These are phyloP conservation scores for Ustulina deusta DNA, from an alignment of 2,329 filamentous ascomycete genomes.

Conservation along the genomic window DNA sequence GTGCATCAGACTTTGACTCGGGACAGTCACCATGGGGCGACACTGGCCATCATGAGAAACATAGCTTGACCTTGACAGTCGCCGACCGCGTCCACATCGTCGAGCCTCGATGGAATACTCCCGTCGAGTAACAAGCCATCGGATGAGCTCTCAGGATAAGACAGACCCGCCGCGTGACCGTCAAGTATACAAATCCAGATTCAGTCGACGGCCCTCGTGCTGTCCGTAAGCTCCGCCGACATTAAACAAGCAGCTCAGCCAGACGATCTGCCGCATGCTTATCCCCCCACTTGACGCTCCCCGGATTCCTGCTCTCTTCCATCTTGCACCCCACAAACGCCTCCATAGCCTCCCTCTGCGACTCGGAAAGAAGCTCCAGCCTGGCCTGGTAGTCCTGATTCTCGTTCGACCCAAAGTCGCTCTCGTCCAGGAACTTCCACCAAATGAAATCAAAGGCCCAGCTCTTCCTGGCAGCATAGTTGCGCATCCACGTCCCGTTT, in stretches of 20 bases:
- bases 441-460: constrained; percentile 55
- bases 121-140: constrained; percentile 51
- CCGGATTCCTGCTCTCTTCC: constrained; percentile 9
- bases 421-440: constrained; percentile 54
- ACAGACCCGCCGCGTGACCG: constrained; percentile 37
- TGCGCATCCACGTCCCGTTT: constrained; percentile 51
- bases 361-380: constrained; percentile 11
- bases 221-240: constrained; percentile 3
- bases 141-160: constrained; percentile 51
- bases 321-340: constrained; percentile 14
- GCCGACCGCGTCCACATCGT: constrained; percentile 51
- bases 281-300: constrained; percentile 13
- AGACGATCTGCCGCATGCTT: constrained; percentile 11
- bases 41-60: neutral
- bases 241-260: constrained; percentile 16
- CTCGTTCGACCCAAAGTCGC: constrained; percentile 11
- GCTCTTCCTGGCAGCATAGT: constrained; percentile 53
- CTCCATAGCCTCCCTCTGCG: constrained; percentile 14
- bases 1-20: neutral
- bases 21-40: too few species aligned
- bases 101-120: constrained; percentile 54
- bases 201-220: neutral
- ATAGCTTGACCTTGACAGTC: constrained; percentile 47
- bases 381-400: constrained; percentile 10
- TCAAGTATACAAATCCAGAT: constrained; percentile 1